These are phyloP conservation scores for Knoxdaviesia proteae DNA, from an alignment of 2,329 filamentous ascomycete genomes.

Conservation along the genomic window DNA sequence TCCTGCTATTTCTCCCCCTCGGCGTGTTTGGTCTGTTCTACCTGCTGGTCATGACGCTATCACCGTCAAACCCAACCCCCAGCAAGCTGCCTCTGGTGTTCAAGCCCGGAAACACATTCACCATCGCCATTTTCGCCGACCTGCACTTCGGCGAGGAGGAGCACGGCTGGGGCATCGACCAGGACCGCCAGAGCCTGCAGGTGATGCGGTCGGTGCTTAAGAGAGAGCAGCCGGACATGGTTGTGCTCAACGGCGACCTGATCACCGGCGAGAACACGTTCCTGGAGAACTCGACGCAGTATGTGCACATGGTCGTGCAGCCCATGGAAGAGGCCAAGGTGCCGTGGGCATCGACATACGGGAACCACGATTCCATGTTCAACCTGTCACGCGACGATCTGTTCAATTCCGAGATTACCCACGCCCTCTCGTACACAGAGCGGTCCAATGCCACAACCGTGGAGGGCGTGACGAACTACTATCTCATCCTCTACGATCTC, in stretches of 20 bases:
- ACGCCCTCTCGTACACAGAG: slow-evolving; percentile 6
- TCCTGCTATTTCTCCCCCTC: background rate
- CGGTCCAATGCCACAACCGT: background rate
- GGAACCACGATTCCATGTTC: slow-evolving; percentile 45
- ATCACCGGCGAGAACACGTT: slow-evolving; percentile 46
- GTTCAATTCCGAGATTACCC: slow-evolving; percentile 16
- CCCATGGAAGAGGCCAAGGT: slow-evolving; percentile 34
- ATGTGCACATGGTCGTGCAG: slow-evolving; percentile 36
- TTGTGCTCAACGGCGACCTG: slow-evolving; percentile 51
- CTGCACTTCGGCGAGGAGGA: slow-evolving; percentile 51
- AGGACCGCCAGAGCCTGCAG: slow-evolving; percentile 32
- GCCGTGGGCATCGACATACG: slow-evolving; percentile 47
- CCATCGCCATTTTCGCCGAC: slow-evolving; percentile 41
- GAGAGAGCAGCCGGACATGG: slow-evolving; percentile 33
- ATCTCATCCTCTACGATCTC: slow-evolving; percentile 20
- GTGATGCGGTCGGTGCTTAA: slow-evolving; percentile 39
- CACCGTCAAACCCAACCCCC: background rate
- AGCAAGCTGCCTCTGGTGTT: background rate
- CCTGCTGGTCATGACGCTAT: slow-evolving; percentile 1
- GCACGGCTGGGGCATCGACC: slow-evolving; percentile 22
- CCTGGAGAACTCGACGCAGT: slow-evolving; percentile 23
- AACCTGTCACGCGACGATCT: slow-evolving; percentile 29
- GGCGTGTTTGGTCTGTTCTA: slow-evolving; percentile 1
- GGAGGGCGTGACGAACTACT: slow-evolving; percentile 24
- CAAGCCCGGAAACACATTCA: background rate